Evolutionary conservation across 1,139 yeast species (phyloP).

Genomic region (Geotrichum fermentans): DNA sequence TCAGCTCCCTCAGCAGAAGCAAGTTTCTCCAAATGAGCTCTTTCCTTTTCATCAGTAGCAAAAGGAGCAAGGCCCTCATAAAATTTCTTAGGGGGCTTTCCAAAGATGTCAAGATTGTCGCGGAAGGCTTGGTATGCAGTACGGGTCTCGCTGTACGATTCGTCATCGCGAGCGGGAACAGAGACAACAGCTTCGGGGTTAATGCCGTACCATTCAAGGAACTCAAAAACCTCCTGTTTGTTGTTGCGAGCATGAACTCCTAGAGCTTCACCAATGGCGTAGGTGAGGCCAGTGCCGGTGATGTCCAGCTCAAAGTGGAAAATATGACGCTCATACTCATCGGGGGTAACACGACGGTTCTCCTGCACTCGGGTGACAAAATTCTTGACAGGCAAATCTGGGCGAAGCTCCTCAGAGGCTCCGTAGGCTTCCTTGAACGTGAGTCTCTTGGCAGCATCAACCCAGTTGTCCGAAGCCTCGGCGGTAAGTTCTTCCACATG

Average conservation of each 20-base stretch:
- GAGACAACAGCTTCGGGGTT: constrained; percentile 64
- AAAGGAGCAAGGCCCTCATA: constrained; percentile 74
- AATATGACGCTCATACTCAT: constrained; percentile 85
- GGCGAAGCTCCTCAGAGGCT: constrained; percentile 59
- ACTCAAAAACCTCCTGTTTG: constrained; percentile 57
- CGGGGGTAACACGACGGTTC: constrained; percentile 89
- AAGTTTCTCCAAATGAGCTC: constrained; percentile 54
- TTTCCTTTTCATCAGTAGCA: constrained; percentile 68
- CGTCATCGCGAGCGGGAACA: constrained; percentile 65
- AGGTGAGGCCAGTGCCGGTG: constrained; percentile 83
- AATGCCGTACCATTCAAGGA: constrained; percentile 67
- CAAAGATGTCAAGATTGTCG: constrained; percentile 82
- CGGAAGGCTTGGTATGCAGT: constrained; percentile 75
- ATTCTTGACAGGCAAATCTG: constrained; percentile 83
- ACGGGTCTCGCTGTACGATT: constrained; percentile 57
- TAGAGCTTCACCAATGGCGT: constrained; percentile 93
- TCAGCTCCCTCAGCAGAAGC: constrained; percentile 80
- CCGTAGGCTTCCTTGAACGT: constrained; percentile 78
- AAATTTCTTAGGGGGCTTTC: constrained; percentile 94
- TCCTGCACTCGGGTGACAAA: constrained; percentile 86
- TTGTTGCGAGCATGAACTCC: constrained; percentile 92
- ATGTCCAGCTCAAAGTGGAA: constrained; percentile 95
- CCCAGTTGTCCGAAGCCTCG: constrained; percentile 40
- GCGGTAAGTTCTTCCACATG: constrained; percentile 47
- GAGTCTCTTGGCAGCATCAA: constrained; percentile 63